Evolutionary conservation across 2,329 filamentous ascomycete species (phyloP), one percentile per base, ranked within the genome.

Genomic region (Fusarium sp.): DNA sequence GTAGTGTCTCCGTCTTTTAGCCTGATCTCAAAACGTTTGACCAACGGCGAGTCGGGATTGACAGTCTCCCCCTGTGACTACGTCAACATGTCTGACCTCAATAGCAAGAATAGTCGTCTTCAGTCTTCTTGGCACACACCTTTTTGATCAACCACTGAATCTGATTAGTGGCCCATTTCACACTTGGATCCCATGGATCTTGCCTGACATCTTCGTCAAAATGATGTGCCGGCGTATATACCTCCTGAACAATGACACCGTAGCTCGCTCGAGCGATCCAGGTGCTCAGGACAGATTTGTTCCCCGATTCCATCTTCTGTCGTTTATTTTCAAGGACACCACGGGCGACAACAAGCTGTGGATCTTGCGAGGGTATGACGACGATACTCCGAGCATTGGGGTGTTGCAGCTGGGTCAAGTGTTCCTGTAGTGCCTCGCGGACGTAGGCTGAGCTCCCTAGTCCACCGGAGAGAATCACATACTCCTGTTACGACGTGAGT

Each of bases 371-470:
- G 19, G 66, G 66, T 28, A 69, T 51, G 14, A 69, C 66, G 7
- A 65, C 31, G 6, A 69, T 58, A 13, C 40, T 49, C 7, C 38
- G 56, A 7, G 66, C 66, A 24, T 63, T 81, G 5, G 76, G 76
- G 46, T 83, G 81, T 4, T 73, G 72, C 9, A 75, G 73, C 6
- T 52, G 73, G 26, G 61, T 57, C 42, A 84, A 77, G 3, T 77
- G 73, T n/a, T 80, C 72, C 46, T 83, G 77, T 4, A 85, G 75
- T 17, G 76, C 73, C 22, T 82, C 76, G n/a, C 82, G 79, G 6
- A 84, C 81, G 62, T 85, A 84, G 52, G 77, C 79, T 0, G 82
- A 84, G 59, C 82, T 84, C 7, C 83, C 82, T 2, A 85, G 73
- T 0, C 83, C 83, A 1, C 82, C 83, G 0, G 82, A 84, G 2